Evolutionary conservation across 441 rosid species (phyloP).

Genomic region (Rhodomyrtus psidioides): DNA sequence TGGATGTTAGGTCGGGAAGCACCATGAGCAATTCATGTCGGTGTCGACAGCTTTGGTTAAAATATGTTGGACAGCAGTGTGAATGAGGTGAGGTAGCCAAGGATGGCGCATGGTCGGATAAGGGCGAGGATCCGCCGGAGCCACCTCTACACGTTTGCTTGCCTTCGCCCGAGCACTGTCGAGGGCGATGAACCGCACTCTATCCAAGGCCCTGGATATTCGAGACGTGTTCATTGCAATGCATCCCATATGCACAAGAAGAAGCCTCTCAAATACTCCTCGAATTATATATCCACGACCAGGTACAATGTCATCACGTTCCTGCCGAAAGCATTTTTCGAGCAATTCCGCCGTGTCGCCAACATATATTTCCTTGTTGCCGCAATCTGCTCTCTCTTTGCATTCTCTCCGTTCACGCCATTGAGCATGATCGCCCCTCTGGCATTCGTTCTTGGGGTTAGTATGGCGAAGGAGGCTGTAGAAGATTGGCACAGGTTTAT

Average conservation of each 20-base stretch:
- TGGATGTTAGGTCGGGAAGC: background rate
- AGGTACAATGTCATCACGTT: constrained; percentile 71
- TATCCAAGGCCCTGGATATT: constrained; percentile 57
- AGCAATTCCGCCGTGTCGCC: constrained; percentile 93
- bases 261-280: constrained; percentile 68
- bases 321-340: constrained; percentile 85
- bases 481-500: constrained; percentile 96
- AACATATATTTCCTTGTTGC: constrained; percentile 91
- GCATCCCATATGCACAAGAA: constrained; percentile 67
- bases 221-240: constrained; percentile 72
- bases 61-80: background rate
- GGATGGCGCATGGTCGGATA: constrained; percentile 62
- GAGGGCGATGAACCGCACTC: constrained; percentile 52
- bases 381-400: constrained; percentile 74
- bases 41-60: background rate
- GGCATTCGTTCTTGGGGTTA: constrained; percentile 87
- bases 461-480: constrained; percentile 90
- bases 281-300: constrained; percentile 84
- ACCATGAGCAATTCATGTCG: background rate
- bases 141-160: constrained; percentile 75
- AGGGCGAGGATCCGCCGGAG: constrained; percentile 73
- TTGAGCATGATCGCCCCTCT: constrained; percentile 93
- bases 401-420: constrained; percentile 76
- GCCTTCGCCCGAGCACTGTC: constrained; percentile 46
- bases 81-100: background rate